Base-by-base conservation (phyloP, 441 rosid species). In the Geranium incanum region DNA sequence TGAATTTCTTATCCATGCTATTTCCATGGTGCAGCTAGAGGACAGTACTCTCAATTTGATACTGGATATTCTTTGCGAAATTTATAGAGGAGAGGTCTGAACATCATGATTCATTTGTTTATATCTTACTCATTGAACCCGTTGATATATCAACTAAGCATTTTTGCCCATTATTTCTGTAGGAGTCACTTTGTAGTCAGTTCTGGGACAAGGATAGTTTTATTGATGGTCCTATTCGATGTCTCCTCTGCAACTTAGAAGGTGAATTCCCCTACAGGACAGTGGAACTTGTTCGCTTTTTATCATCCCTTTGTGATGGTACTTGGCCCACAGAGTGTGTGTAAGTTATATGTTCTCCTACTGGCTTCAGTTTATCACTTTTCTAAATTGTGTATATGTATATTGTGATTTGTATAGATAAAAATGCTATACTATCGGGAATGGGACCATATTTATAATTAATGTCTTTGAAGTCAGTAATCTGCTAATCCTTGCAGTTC, bases 261-360 rank as follows among this genome's bases (percentile, higher is more conserved):
- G 84, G 88, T 59, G 97, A 91, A 86, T 95, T 95, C 77, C 98
- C 99, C 33, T 82, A 78, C 74, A 89, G 95, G 81, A 88, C 84
- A 71, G 72, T 78, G 63, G 96, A 87, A 83, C 82, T 92, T 69
- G 77, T 92, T 79, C 91, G 89, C 70, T 83, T 95, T 77, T 80
- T 95, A 78, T 86, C 97, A 68, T 86, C 96, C 75, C 90, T 95
- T 72, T 84, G 95, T 81, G 98, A 92, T 81, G 99, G 99, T 78
- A 84, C 87, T 73, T 95, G 99, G 99, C 97, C 99, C 43, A 87
- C 98, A 45, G 93, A 92, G 83, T 95, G 99, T 55, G 98, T 88
- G 99, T 95, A 84, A 89, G 99, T 87, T 76, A 66, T 69, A 45
- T 75, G 50, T 68, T 5, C 6, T 67, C 55, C 19, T 15, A 12